Conservation (phyloP, 441 rosid species). For the Aleurites moluccanus region DNA sequence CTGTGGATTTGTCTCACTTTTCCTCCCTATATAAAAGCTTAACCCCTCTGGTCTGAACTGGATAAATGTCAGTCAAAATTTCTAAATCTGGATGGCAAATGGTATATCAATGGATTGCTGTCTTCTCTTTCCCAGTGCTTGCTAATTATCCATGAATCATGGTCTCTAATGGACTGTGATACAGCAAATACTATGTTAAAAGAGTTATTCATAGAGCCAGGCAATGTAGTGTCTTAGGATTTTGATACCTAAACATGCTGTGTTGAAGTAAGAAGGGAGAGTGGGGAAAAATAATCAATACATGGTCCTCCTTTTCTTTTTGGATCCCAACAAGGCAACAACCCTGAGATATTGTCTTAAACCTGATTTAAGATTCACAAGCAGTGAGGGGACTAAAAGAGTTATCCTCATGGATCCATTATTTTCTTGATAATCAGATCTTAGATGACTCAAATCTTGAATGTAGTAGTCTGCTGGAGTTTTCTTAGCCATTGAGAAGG, state of each 20-base stretch:
- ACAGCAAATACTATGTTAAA: not conserved
- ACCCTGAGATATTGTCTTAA: not conserved
- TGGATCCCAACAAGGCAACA: not conserved
- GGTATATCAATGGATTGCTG: not conserved
- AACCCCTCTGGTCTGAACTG: not conserved
- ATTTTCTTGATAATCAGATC: not conserved
- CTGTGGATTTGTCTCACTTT: not conserved
- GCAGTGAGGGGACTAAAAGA: not conserved
- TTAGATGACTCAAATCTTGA: conserved; percentile 3
- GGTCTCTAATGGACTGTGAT: not conserved
- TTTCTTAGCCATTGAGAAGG: conserved; percentile 1
- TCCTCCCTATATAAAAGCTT: not conserved
- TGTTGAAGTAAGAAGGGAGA: not conserved
- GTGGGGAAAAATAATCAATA: not conserved
- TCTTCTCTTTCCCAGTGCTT: not conserved
- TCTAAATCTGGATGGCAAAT: not conserved
- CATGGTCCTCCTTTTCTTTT: not conserved
- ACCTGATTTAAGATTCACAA: not conserved
- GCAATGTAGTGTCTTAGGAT: not conserved
- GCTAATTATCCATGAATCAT: not conserved
- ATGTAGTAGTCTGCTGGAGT: conserved; percentile 4
- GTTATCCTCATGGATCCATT: not conserved
- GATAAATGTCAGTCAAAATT: not conserved
- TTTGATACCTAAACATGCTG: not conserved
- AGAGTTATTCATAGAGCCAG: not conserved